Evolutionary conservation across 2,329 filamentous ascomycete species (phyloP).

Genomic region (Pseudogymnoascus sp.): DNA sequence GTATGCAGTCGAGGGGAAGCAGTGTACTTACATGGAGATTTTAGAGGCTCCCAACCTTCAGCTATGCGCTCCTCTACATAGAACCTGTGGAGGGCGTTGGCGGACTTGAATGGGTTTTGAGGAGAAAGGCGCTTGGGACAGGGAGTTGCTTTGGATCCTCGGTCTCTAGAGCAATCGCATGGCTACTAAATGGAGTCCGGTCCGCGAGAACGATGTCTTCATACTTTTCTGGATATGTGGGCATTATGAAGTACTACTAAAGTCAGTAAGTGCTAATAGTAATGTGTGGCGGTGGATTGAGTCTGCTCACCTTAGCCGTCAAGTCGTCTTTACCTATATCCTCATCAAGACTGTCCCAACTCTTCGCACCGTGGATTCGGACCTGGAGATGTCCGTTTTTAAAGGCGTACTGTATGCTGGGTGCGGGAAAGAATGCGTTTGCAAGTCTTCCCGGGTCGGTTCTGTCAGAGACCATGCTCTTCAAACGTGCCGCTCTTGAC

Average conservation of each 20-base stretch:
- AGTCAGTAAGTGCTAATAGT: not conserved
- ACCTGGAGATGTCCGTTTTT: not conserved
- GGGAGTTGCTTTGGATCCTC: not conserved
- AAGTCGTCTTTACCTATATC: not conserved
- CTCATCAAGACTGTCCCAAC: not conserved
- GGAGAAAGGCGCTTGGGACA: not conserved
- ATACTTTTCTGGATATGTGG: not conserved
- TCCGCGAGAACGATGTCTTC: not conserved
- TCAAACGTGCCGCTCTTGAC: not conserved
- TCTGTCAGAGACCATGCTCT: not conserved
- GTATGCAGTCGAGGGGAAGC: not conserved
- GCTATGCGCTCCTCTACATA: not conserved
- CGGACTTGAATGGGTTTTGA: not conserved
- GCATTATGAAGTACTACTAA: not conserved
- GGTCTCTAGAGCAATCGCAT: not conserved
- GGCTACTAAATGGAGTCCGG: not conserved
- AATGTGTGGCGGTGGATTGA: not conserved
- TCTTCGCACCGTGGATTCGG: not conserved
- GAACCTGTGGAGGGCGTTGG: not conserved
- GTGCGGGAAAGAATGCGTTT: not conserved
- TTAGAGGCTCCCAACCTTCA: not conserved
- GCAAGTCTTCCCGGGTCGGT: not conserved
- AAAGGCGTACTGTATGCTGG: not conserved
- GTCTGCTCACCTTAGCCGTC: not conserved
- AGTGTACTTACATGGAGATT: not conserved